Evolutionary conservation across 1,139 yeast species (phyloP).

Genomic region (Keqinozyma sinolaborantium): DNA sequence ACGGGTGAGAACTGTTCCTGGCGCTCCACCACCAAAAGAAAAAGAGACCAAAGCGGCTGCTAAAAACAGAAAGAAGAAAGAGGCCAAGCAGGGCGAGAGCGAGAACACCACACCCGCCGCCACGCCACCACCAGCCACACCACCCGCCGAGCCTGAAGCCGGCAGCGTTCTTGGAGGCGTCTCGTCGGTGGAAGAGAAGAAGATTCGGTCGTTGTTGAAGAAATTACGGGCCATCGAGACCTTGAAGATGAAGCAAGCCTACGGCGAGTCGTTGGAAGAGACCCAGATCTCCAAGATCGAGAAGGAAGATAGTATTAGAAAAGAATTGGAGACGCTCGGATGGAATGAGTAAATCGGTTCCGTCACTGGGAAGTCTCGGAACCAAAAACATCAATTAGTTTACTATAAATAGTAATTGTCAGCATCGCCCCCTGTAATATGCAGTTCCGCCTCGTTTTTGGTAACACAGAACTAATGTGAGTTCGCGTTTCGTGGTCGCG

Average conservation of each 20-base stretch:
- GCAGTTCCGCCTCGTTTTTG: too few species aligned
- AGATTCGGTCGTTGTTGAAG: constrained; percentile 83
- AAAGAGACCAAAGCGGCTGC: constrained; percentile 62
- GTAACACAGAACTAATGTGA: too few species aligned
- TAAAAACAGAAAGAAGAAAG: constrained; percentile 78
- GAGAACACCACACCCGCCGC: constrained; percentile 19
- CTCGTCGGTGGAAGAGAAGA: constrained; percentile 79
- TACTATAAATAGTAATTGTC: constrained; percentile 2
- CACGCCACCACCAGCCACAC: constrained; percentile 9
- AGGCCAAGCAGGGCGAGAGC: constrained; percentile 48
- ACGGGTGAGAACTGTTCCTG: constrained; percentile 36
- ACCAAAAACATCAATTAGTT: constrained; percentile 1
- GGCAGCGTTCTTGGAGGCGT: constrained; percentile 57
- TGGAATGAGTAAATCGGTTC: constrained; percentile 43
- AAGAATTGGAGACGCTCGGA: constrained; percentile 70
- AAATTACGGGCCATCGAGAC: constrained; percentile 92
- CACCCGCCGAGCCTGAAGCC: constrained; percentile 12
- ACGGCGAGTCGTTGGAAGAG: constrained; percentile 84
- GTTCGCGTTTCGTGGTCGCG: constrained; percentile 1
- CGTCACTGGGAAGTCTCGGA: not conserved
- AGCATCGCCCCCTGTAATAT: constrained; percentile 1
- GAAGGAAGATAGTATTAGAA: constrained; percentile 77
- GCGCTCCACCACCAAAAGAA: constrained; percentile 39
- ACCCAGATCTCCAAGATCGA: constrained; percentile 88
- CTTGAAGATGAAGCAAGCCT: constrained; percentile 79